phyloP scores from a whole-genome alignment of 2,329 filamentous ascomycete species.

The Colletotrichum cordylinicola region DNA sequence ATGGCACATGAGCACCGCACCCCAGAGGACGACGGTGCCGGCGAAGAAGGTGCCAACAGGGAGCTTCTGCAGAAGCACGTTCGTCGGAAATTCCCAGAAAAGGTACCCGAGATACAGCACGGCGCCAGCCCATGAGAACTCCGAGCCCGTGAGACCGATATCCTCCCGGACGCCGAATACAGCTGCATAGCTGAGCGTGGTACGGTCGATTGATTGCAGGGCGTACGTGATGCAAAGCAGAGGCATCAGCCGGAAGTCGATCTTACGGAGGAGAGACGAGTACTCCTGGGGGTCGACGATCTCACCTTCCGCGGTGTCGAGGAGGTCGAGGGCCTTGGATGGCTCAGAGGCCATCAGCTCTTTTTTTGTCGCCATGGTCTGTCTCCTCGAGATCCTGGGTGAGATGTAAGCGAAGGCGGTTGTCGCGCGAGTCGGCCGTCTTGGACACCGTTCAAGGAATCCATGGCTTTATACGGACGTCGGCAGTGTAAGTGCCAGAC shows the following conservation, averaged over 20 bases:
- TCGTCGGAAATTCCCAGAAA: slow-evolving; percentile 64
- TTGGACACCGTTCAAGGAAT: not conserved
- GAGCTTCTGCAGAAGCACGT: slow-evolving; percentile 57
- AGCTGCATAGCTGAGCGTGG: slow-evolving; percentile 47
- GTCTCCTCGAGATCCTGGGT: not conserved
- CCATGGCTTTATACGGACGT: not conserved
- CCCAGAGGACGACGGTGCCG: slow-evolving; percentile 44
- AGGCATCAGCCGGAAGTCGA: slow-evolving; percentile 28
- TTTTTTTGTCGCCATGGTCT: not conserved
- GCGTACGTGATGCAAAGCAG: slow-evolving; percentile 28
- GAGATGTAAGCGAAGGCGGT: not conserved
- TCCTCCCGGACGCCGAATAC: slow-evolving; percentile 59
- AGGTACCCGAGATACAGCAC: slow-evolving; percentile 65
- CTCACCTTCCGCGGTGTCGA: slow-evolving; percentile 6
- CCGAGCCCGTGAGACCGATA: slow-evolving; percentile 52
- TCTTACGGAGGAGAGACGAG: slow-evolving; percentile 10
- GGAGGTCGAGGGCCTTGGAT: slow-evolving; percentile 4
- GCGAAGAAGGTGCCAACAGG: slow-evolving; percentile 4
- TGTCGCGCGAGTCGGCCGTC: not conserved
- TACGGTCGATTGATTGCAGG: slow-evolving; percentile 16
- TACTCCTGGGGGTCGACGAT: not conserved
- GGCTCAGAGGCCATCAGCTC: not conserved
- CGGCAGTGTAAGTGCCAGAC: not conserved
- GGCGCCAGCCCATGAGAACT: slow-evolving; percentile 64
- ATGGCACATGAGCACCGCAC: slow-evolving; percentile 42